Base-by-base conservation (phyloP, 352 stramenopile genomes). In the Pythium grandisporangium region DNA sequence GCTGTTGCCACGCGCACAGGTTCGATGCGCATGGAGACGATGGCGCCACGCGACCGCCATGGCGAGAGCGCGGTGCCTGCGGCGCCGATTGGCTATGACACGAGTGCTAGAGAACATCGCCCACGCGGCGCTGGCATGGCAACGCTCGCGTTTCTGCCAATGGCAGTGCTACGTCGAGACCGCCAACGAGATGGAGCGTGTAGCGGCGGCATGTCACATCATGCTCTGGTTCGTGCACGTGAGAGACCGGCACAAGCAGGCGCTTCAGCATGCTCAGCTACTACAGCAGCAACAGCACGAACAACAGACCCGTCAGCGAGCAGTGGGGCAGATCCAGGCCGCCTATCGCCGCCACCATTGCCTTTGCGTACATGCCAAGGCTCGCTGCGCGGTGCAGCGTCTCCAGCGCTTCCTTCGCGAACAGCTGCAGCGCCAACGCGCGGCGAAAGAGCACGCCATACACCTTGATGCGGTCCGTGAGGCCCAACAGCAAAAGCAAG, bases 301-400 rank as follows among this genome's bases (percentile, higher is more conserved):
- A 67, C 59, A 1, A 51, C n/a, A n/a, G n/a, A n/a, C n/a, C n/a
- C n/a, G n/a, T n/a, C n/a, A n/a, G n/a, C n/a, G n/a, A n/a, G n/a
- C n/a, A n/a, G n/a, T n/a, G n/a, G n/a, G n/a, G 6, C 38, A 26
- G 2, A 78, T 84, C 26, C 71, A 84, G 51, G 49, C 41, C 21
- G 32, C 21, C 14, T 66, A 66, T 30, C 61, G 54, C 13, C 35
- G 29, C 2, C 26, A 51, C 30, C 3, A 6, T 4, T 29, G 30
- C 0, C 11, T 40, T 17, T 16, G 23, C 20, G 10, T n/a, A 16
- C 37, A 51, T 19, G 23, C 17, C 4, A 16, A 25, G 5, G 27
- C 11, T 1, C 32, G 68, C 30, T 30, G 44, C 30, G 55, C 52
- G 4, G 54, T 41, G 2, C 45, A 20, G 6, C 45, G 19, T 32